Evolutionary conservation across 805 yeast species (phyloP).

Genomic region (Candida gorgasii): DNA sequence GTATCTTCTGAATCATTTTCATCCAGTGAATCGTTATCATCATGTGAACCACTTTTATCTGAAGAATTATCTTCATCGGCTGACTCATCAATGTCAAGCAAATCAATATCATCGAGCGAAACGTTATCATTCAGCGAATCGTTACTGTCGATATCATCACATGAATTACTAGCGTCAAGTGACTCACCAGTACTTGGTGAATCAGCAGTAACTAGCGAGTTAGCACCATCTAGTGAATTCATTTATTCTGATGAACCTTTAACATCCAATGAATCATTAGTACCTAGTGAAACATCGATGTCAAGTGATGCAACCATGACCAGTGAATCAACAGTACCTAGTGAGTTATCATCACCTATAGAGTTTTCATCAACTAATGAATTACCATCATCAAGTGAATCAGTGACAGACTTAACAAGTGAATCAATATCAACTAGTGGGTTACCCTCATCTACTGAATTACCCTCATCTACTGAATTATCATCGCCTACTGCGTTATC

Average conservation of each 20-base stretch:
- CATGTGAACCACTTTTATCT: neutral
- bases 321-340: neutral
- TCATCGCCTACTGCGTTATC: neutral
- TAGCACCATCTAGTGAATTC: neutral
- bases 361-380: neutral
- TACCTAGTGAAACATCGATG: neutral
- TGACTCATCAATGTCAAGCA: neutral
- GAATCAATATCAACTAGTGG: neutral
- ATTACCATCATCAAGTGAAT: neutral
- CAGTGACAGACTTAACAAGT: neutral
- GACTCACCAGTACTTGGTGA: neutral
- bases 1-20: neutral
- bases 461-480: neutral
- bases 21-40: neutral
- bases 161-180: neutral
- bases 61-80: neutral
- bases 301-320: neutral
- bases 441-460: neutral
- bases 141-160: neutral
- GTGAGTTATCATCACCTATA: neutral
- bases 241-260: no score
- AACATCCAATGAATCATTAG: neutral
- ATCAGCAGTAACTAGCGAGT: neutral
- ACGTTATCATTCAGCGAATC: neutral
- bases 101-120: neutral